Percentiles rank a stretch among this genome's conserved stretches.
Conservation (phyloP, 441 rosid genomes). For the Gossypium gossypioides region DNA sequence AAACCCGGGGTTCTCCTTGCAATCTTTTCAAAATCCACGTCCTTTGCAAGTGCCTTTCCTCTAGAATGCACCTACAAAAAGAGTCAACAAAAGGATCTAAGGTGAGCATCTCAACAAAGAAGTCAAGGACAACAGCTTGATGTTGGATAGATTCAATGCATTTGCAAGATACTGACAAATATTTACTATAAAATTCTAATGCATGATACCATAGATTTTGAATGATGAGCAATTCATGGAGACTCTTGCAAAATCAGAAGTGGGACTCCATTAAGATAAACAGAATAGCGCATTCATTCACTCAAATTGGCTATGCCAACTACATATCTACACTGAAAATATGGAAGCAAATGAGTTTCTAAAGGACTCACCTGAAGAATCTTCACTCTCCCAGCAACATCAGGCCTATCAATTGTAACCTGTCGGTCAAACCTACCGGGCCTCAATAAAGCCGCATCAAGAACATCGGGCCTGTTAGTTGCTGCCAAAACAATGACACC, state of each 20-base stretch:
- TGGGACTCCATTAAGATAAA: not conserved
- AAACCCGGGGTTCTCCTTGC: constrained; percentile 89
- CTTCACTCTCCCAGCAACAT: constrained; percentile 86
- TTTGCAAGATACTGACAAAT: not conserved
- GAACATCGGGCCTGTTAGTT: constrained; percentile 79
- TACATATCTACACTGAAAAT: not conserved
- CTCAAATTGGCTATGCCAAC: not conserved
- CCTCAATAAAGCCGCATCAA: constrained; percentile 67
- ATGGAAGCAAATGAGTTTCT: not conserved
- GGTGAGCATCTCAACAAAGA: not conserved
- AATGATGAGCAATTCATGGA: not conserved
- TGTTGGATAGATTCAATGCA: not conserved
- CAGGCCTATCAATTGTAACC: constrained; percentile 84
- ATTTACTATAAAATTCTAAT: not conserved
- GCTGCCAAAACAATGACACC: constrained; percentile 90
- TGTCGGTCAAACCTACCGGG: constrained; percentile 83
- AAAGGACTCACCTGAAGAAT: constrained; percentile 64
- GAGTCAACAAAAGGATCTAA: not conserved
- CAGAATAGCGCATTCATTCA: not conserved
- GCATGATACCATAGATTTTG: not conserved
- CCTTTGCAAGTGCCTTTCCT: constrained; percentile 78
- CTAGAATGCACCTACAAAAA: constrained; percentile 72
- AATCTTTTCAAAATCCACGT: constrained; percentile 78
- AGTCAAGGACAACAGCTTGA: not conserved
- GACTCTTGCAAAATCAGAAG: not conserved